Evolutionary conservation across 2,329 filamentous ascomycete species (phyloP), one percentile per base, ranked within the genome.

Genomic region (Phaeosphaeria sp.): DNA sequence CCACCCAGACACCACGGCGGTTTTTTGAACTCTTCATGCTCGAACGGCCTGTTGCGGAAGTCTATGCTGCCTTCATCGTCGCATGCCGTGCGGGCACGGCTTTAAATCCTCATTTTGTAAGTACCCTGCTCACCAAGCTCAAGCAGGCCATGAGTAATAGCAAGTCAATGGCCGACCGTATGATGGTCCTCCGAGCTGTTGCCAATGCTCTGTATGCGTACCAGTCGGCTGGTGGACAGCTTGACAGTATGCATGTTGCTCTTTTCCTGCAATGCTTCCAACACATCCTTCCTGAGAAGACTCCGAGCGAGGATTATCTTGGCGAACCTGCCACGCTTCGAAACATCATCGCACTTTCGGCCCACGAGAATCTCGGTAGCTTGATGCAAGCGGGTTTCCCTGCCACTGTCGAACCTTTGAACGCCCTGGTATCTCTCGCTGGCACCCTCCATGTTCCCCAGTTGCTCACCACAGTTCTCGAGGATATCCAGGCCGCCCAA

Each of bases 61-160:
- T 74, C 2, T 84, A 82, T 60, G 77, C 79, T 2, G 73, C 80
- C 5, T 83, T 81, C 59, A 74, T 82, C 24, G 69, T 84, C 53
- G 80, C 80, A 6, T 84, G 81, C 58, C 80, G 81, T 21, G 74
- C 78, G 25, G 82, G 82, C 1, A 70, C 73, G 13, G 52, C 62
- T 1, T 55, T 79, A 25, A 76, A 69, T 36, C 67, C 69, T 1
- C 63, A 64, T 11, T 65, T 67, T 25, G 65, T 79, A 5, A 76
- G 74, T 9, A 61, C 60, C 9, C 51, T 81, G 1, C 51, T 81
- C 9, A 65, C 65, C 21, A 68, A 67, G 39, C 59, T 82, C 27
- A 64, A 61, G 1, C 64, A 70, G 21, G 65, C 64, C 44, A 68
- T 71, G 52, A 45, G 30, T 17, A 48, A 51, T 0, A 56, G 55